Percentiles rank a stretch among this genome's conserved stretches.
These are phyloP conservation scores for Megacollybia platyphylla DNA, from an alignment of 1,284 basidiomycete genomes.

Conservation along the genomic window DNA sequence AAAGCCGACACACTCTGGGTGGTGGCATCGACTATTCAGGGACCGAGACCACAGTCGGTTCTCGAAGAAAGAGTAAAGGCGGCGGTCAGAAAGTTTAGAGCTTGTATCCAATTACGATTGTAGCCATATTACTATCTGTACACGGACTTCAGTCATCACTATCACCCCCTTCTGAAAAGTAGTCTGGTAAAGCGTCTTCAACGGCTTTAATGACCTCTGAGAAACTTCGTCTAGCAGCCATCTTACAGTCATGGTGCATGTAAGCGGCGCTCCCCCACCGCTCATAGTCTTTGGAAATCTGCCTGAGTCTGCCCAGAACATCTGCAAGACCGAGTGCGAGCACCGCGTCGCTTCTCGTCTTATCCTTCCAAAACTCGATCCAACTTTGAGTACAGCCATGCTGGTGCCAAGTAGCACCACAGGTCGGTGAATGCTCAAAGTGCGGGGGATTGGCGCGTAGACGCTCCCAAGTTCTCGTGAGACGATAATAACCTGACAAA, in stretches of 20 bases:
- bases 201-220: slow-evolving; percentile 37
- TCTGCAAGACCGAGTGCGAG: slow-evolving; percentile 44
- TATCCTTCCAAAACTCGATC: slow-evolving; percentile 60
- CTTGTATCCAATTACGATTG: not conserved
- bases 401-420: slow-evolving; percentile 56
- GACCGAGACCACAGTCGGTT: not conserved
- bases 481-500: slow-evolving; percentile 50
- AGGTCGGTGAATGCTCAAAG: slow-evolving; percentile 48
- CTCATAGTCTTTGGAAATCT: slow-evolving; percentile 50
- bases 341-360: slow-evolving; percentile 44
- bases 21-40: not conserved
- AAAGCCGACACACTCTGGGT: not conserved
- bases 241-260: slow-evolving; percentile 61
- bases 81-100: not conserved
- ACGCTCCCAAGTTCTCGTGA: slow-evolving; percentile 49
- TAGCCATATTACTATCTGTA: not conserved
- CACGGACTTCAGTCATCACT: slow-evolving; percentile 2
- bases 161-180: slow-evolving; percentile 26
- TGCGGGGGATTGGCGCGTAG: slow-evolving; percentile 36
- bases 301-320: slow-evolving; percentile 44
- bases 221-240: slow-evolving; percentile 39
- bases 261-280: slow-evolving; percentile 55
- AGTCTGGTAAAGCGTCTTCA: slow-evolving; percentile 45
- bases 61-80: not conserved
- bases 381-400: slow-evolving; percentile 53